Percentiles rank a stretch among this genome's conserved stretches.
These are phyloP conservation scores for Forsythia suspensa DNA, from an alignment of 257 asterid species.

Conservation along the genomic window DNA sequence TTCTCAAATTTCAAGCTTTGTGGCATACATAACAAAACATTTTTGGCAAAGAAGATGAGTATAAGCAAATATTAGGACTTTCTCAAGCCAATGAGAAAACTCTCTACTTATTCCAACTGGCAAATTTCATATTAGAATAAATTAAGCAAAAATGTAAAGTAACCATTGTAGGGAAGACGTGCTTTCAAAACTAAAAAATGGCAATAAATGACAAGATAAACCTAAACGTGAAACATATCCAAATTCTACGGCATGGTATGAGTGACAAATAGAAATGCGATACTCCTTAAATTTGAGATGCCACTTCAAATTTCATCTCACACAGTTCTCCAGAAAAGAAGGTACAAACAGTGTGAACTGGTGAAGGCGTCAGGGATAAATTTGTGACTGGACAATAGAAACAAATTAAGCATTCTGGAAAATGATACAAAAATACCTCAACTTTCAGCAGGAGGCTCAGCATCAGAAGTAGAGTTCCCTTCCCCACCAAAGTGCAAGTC, in stretches of 20 bases:
- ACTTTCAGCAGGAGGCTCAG: slow-evolving; percentile 14
- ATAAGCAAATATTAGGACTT: no score
- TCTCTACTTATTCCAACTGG: no score
- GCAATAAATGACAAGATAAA: no score
- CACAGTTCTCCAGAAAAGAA: not conserved
- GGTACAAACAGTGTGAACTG: not conserved
- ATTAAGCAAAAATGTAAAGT: no score
- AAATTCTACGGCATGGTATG: not conserved
- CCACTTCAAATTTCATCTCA: not conserved
- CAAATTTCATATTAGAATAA: no score
- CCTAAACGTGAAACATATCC: not conserved
- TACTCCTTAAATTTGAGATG: not conserved
- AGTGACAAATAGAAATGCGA: not conserved
- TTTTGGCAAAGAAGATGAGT: no score
- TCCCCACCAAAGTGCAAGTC: not conserved
- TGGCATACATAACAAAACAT: no score
- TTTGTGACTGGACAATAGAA: not conserved
- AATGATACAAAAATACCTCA: slow-evolving; percentile 20
- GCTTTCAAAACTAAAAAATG: no score
- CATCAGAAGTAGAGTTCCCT: not conserved
- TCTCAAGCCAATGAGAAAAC: no score
- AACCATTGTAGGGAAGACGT: no score
- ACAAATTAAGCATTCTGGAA: not conserved
- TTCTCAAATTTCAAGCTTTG: no score
- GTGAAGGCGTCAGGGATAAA: not conserved